Percentiles rank a stretch among this genome's conserved stretches.
Evolutionary conservation across 345 rosid genomes (phyloP).

Genomic region (Anastatica hierochuntica): DNA sequence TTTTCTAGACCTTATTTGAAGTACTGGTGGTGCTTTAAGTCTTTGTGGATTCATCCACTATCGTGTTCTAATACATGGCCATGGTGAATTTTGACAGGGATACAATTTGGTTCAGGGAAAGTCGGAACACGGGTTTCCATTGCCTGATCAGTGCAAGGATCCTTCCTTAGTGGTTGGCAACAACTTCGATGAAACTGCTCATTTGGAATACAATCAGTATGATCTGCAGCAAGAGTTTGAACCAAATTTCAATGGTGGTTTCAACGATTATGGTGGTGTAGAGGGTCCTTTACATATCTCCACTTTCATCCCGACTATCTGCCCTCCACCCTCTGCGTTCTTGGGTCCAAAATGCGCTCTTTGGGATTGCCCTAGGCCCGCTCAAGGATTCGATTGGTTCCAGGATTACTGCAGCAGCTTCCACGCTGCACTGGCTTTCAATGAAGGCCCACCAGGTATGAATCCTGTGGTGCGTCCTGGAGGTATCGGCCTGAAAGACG

Average conservation of each 20-base stretch:
- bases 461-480: slow-evolving; percentile 82
- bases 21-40: no score
- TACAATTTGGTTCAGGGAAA: slow-evolving; percentile 50
- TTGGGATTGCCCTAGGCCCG: slow-evolving; percentile 98
- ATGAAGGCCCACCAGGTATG: slow-evolving; percentile 95
- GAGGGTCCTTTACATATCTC: slow-evolving; percentile 52
- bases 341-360: slow-evolving; percentile 96
- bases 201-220: slow-evolving; percentile 52
- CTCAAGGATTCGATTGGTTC: slow-evolving; percentile 77
- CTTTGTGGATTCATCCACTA: no score
- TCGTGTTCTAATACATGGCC: no score
- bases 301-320: slow-evolving; percentile 50
- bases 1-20: background rate
- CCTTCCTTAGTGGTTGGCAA: slow-evolving; percentile 33
- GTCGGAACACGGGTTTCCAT: slow-evolving; percentile 40
- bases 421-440: slow-evolving; percentile 74
- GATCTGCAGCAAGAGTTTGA: slow-evolving; percentile 65
- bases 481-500: slow-evolving; percentile 83
- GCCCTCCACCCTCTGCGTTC: slow-evolving; percentile 88
- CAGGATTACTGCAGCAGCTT: slow-evolving; percentile 90
- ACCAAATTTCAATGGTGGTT: slow-evolving; percentile 43
- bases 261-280: slow-evolving; percentile 34
- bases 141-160: slow-evolving; percentile 48
- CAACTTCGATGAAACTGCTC: slow-evolving; percentile 37
- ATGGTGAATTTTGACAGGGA: slow-evolving; percentile 36